Evolutionary conservation across 495 filamentous ascomycete genomes (phyloP).

Genomic region (Daldinia bambusicola): DNA sequence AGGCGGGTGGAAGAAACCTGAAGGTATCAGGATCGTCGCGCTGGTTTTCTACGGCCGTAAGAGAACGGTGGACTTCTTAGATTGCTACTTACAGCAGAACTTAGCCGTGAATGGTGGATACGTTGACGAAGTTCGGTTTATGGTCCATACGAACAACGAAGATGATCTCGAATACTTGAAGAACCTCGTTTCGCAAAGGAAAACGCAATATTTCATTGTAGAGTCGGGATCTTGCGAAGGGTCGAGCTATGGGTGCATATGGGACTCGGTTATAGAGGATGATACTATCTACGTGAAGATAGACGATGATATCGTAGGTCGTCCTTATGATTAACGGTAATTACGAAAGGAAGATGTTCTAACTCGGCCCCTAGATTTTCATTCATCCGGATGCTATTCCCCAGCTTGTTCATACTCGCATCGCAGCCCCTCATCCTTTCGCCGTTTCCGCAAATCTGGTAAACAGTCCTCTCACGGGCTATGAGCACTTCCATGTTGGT

Average conservation of each 20-base stretch:
- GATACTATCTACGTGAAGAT: conserved; percentile 64
- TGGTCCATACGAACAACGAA: conserved; percentile 60
- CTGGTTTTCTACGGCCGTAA: conserved; percentile 61
- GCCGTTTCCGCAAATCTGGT: conserved; percentile 66
- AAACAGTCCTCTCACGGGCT: conserved; percentile 58
- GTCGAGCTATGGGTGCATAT: conserved; percentile 47
- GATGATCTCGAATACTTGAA: conserved; percentile 60
- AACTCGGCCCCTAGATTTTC: conserved; percentile 49
- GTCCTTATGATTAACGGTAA: background rate
- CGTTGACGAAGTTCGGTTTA: conserved; percentile 64
- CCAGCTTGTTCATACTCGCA: conserved; percentile 62
- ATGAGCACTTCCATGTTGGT: conserved; percentile 58
- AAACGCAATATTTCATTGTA: conserved; percentile 43
- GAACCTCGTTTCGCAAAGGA: conserved; percentile 42
- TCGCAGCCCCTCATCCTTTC: conserved; percentile 58
- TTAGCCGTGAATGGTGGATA: conserved; percentile 62
- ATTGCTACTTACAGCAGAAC: conserved; percentile 67
- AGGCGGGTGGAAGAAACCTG: conserved; percentile 54
- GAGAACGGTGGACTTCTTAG: conserved; percentile 59
- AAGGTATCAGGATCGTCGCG: conserved; percentile 58
- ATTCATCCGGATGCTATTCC: conserved; percentile 65
- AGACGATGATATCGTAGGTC: conserved; percentile 62
- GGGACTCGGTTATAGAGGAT: conserved; percentile 50
- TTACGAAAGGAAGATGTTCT: conserved; percentile 2
- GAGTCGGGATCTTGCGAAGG: conserved; percentile 42